Evolutionary conservation across 1,284 basidiomycete species (phyloP).

Genomic region (Fomitopsis schrenkii): DNA sequence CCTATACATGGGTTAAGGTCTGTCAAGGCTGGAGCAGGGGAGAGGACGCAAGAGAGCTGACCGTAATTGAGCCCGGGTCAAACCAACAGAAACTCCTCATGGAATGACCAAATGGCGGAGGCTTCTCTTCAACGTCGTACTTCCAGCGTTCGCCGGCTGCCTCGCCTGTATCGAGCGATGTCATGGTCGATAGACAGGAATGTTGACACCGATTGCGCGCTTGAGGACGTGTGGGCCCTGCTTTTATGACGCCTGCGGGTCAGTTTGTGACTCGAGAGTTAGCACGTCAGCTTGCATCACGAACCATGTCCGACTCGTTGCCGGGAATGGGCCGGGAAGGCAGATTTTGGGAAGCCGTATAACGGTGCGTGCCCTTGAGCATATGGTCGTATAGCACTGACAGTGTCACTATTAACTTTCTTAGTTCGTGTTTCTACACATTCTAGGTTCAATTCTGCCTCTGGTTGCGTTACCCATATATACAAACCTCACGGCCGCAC

Average conservation of each 20-base stretch:
- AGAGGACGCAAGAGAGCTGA: slow-evolving; percentile 17
- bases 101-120: slow-evolving; percentile 54
- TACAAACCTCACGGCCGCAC: neutral
- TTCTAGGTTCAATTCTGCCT: too few relatives aligned
- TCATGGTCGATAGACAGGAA: neutral
- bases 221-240: neutral
- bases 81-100: slow-evolving; percentile 58
- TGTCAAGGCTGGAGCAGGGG: neutral
- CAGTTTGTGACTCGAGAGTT: neutral
- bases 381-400: too few relatives aligned
- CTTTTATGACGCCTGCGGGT: neutral
- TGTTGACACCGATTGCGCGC: too few relatives aligned
- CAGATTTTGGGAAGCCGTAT: too few relatives aligned
- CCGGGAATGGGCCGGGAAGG: too few relatives aligned
- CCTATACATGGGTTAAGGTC: slow-evolving; percentile 33
- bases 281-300: neutral
- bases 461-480: too few relatives aligned
- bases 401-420: too few relatives aligned
- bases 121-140: slow-evolving; percentile 18
- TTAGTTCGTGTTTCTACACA: too few relatives aligned
- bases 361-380: too few relatives aligned
- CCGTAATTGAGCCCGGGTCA: slow-evolving; percentile 57
- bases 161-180: neutral
- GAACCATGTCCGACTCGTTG: neutral
- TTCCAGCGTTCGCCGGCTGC: neutral